Percentiles rank a stretch among this genome's conserved stretches.
Evolutionary conservation across 1,284 basidiomycete species (phyloP).

Genomic region (Ganoderma leucocontextum): DNA sequence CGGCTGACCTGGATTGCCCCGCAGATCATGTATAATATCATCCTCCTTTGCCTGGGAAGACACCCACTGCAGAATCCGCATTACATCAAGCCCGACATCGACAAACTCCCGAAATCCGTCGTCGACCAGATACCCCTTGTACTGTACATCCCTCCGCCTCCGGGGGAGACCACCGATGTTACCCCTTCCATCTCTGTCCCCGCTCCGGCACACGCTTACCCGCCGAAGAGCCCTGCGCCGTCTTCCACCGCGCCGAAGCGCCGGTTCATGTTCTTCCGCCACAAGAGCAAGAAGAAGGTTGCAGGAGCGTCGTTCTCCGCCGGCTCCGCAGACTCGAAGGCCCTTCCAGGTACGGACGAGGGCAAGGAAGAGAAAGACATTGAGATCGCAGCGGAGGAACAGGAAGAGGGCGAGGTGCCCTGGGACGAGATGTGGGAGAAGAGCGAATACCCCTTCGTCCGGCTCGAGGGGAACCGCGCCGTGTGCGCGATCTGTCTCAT

Average conservation of each 20-base stretch:
- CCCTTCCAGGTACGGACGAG: slow-evolving; percentile 19
- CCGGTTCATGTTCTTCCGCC: slow-evolving; percentile 60
- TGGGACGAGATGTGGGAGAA: slow-evolving; percentile 62
- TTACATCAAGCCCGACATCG: slow-evolving; percentile 78
- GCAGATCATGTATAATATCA: slow-evolving; percentile 78
- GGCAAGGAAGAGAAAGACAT: slow-evolving; percentile 30
- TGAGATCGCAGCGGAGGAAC: slow-evolving; percentile 17
- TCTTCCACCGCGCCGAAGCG: slow-evolving; percentile 43
- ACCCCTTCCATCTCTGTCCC: slow-evolving; percentile 49
- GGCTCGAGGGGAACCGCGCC: slow-evolving; percentile 80
- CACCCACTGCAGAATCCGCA: slow-evolving; percentile 77
- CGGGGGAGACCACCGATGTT: slow-evolving; percentile 50
- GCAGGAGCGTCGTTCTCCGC: background rate
- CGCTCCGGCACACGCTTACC: slow-evolving; percentile 60
- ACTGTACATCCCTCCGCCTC: slow-evolving; percentile 82
- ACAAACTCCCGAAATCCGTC: slow-evolving; percentile 70
- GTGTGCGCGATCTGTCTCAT: slow-evolving; percentile 83
- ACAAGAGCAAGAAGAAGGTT: slow-evolving; percentile 26
- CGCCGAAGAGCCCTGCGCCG: slow-evolving; percentile 53
- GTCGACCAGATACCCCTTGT: slow-evolving; percentile 84
- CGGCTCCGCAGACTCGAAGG: background rate
- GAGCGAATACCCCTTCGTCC: slow-evolving; percentile 66
- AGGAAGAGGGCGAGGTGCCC: slow-evolving; percentile 48
- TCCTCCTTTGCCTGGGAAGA: slow-evolving; percentile 77
- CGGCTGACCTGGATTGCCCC: slow-evolving; percentile 19